Base-by-base conservation (phyloP, 192 early-diverging fungal species). In the Geranomyces variabilis region DNA sequence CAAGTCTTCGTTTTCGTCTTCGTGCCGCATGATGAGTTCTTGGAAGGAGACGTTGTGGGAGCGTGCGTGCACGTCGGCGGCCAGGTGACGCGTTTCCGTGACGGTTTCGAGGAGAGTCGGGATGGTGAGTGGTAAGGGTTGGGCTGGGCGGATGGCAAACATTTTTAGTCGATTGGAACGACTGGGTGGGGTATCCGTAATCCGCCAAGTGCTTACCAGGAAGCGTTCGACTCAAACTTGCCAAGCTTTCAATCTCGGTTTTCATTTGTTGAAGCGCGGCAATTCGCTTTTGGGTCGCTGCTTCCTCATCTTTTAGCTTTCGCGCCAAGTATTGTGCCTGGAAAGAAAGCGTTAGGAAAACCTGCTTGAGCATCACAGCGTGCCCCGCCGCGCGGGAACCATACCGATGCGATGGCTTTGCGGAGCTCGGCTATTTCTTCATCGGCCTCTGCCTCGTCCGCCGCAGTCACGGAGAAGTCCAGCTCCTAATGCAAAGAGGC, bases 361-460 rank as follows among this genome's bases (percentile, higher is more conserved):
- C 46, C 12, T 47, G 12, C 19, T 19, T 10, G n/a, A n/a, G n/a
- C n/a, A n/a, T n/a, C n/a, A n/a, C n/a, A n/a, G n/a, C n/a, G n/a
- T n/a, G n/a, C n/a, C n/a, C n/a, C n/a, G n/a, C n/a, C n/a, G n/a
- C 17, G 24, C 51, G 19, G 4, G 3, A 17, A 8, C n/a, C 51
- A 7, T 53, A 53, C 51, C 51, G 51, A 53, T 53, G 51, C 51
- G 26, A 75, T 30, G n/a, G 28, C 1, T 61, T 45, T 45, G 6
- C 71, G 64, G 48, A 74, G 24, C 61, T 64, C 69, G 31, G 66
- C 74, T 15, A 81, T 46, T 57, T 69, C 65, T 26, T 19, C 19
- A 62, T 81, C 76, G 19, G 72, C 43, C 4, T 66, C 63, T 22
- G 36, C 56, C 45, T 77, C 76, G 22, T 74, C 69, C 22, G 45